phyloP scores from a whole-genome alignment of 768 basidiomycete species.

The Sporobolomyces pararoseus region DNA sequence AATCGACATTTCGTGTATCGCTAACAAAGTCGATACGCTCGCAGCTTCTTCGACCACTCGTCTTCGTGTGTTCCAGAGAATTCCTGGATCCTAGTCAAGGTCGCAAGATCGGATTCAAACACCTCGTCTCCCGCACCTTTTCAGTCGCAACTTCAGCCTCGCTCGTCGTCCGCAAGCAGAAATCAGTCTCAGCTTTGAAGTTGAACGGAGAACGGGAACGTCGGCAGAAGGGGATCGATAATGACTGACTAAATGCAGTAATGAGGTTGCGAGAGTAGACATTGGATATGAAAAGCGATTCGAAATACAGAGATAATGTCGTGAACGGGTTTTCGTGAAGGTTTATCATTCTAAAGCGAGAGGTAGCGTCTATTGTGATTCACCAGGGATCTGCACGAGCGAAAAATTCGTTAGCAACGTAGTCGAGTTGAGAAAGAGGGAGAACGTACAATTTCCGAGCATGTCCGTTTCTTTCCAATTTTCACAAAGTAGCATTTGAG shows the following conservation, averaged over 20 bases:
- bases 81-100: slow-evolving; percentile 11
- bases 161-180: slow-evolving; percentile 22
- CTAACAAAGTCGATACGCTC: too few relatives aligned
- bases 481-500: slow-evolving; percentile 26
- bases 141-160: slow-evolving; percentile 4
- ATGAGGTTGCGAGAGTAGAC: too few relatives aligned
- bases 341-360: too few relatives aligned
- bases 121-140: neutral
- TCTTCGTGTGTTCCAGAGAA: slow-evolving; percentile 12
- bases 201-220: neutral
- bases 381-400: neutral
- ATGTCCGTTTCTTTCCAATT: slow-evolving; percentile 20
- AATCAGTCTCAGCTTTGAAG: slow-evolving; percentile 7
- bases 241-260: too few relatives aligned
- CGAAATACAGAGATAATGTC: too few relatives aligned
- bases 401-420: neutral
- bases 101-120: slow-evolving; percentile 10
- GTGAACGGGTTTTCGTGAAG: too few relatives aligned
- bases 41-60: slow-evolving; percentile 17
- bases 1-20: too few relatives aligned
- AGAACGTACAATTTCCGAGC: slow-evolving; percentile 12
- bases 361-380: too few relatives aligned
- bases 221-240: too few relatives aligned
- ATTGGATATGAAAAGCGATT: too few relatives aligned
- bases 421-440: neutral